Base-by-base conservation (phyloP, 768 basidiomycete species). In the Chalciporus sphaerocephalus region DNA sequence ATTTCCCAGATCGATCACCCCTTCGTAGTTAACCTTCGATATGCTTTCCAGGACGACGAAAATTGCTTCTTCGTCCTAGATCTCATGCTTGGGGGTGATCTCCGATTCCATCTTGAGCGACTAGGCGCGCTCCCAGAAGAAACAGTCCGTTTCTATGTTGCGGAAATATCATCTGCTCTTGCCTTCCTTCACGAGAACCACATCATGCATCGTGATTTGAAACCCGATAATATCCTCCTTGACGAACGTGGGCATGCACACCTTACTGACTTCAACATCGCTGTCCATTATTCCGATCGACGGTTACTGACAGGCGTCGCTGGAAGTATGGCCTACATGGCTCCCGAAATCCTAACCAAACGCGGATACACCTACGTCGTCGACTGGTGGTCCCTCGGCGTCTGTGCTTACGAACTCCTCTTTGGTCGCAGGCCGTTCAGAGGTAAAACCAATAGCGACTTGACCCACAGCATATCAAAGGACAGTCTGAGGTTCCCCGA, bases 291-390 rank as follows among this genome's bases (percentile, higher is more conserved):
- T 61, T 82, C 85, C 5, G 92, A 96, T 46, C 78, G 89, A 45
- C 79, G 86, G 47, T 69, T 92, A 25, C 67, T 87, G 20, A 93
- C 88, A 11, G 92, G 93, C 18, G 88, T 99, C 0, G 95, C 95
- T 18, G 95, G 95, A 8, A 95, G 92, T 41, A 95, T 98, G 94
- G 95, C 95, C 3, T 99, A 99, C 65, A 99, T 99, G 95, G 94
- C 87, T 33, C 86, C 85, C 2, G 84, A 87, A 62, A 95, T 99
- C 37, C 73, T 99, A 33, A 74, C 82, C 36, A 96, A 96, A 66
- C 83, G 89, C 50, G 95, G 95, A 13, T 99, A 99, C 67, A 92
- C 91, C 3, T 92, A 84, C 58, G 83, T 85, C 25, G 91, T 96
- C 55, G 93, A 97, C 65, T 96, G 92, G 89, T 97, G 93, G 93